Base-by-base conservation (phyloP, 2,329 filamentous ascomycete genomes). In the Exophiala sp. region DNA sequence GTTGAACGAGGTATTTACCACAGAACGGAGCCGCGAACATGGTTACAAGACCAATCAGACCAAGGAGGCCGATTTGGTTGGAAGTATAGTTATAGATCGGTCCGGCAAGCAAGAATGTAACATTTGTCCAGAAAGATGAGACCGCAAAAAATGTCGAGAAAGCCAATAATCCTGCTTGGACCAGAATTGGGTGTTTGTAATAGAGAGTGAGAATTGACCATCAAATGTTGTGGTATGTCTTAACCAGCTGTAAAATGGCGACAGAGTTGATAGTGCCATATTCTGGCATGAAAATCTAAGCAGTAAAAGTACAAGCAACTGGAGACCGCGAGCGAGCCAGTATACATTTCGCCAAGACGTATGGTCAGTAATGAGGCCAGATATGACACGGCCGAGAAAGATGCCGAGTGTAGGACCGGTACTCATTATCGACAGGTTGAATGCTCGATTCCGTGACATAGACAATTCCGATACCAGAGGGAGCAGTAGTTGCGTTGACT, bases 381-480 rank as follows among this genome's bases (percentile, higher is more conserved):
- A 85, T 1, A 92, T 76, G 0, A 92, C 74, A 2, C 89, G 83
- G 0, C 88, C 89, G 52, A 91, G 74, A 1, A 94, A 76, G 58
- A 92, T 82, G 12, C 88, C 89, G 1, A 91, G 79, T 42, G 89
- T 80, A 1, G 91, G 72, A 0, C 88, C 89, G 0, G 86, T 88
- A 2, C 87, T 83, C 6, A 91, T 85, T 53, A 91, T 82, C 2
- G 86, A 85, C 5, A 91, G 75, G n/a, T 85, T 82, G 24, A 82
- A 81, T 1, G 87, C 86, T 11, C 86, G 82, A 20, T 84, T 80
- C 38, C 84, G 72, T 0, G 81, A 75, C 0, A 88, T 87, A 0
- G 88, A 87, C 14, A 91, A 83, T 63, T 91, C 88, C 1, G 87
- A 86, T 0, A 91, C 87, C 0, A 94, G 75, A 0, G 89, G 89